A percentile compares a stretch with the other conserved stretches of the same genome.
Evolutionary conservation across 2,329 filamentous ascomycete species (phyloP).

Genomic region (Sarocladiaceae sp.): DNA sequence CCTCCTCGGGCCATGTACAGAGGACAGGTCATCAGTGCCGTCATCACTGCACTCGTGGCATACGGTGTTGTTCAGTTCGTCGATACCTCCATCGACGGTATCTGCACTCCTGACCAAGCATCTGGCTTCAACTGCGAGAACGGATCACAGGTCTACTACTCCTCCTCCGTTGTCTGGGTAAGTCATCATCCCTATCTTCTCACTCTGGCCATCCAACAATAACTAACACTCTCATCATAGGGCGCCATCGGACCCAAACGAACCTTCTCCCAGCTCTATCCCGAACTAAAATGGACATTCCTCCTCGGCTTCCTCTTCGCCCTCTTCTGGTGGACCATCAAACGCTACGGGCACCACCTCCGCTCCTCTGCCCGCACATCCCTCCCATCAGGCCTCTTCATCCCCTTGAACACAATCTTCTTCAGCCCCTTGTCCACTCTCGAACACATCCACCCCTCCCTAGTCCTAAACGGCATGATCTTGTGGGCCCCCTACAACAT

Average conservation of each 20-base stretch:
- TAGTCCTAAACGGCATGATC: conserved; percentile 36
- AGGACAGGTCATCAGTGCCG: conserved; percentile 38
- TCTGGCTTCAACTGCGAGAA: conserved; percentile 26
- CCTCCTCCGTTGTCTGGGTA: conserved; percentile 26
- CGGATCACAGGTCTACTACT: conserved; percentile 28
- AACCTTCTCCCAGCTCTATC: conserved; percentile 37
- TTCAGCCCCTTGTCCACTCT: conserved; percentile 18
- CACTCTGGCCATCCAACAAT: conserved; percentile 10
- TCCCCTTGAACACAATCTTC: conserved; percentile 13
- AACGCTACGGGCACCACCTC: conserved; percentile 51
- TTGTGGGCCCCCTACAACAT: conserved; percentile 40
- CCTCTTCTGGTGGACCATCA: conserved; percentile 50
- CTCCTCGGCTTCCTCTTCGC: conserved; percentile 33
- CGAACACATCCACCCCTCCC: conserved; percentile 34
- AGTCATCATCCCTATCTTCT: not conserved
- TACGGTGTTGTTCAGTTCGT: conserved; percentile 35
- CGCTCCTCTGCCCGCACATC: conserved; percentile 2
- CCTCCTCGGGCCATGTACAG: conserved; percentile 29
- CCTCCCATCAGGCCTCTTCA: conserved; percentile 13
- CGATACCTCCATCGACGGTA: conserved; percentile 23
- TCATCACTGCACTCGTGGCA: conserved; percentile 33
- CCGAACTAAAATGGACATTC: conserved; percentile 39
- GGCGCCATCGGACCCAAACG: conserved; percentile 22
- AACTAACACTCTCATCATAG: not conserved
- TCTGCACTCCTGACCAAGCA: conserved; percentile 25